Base-by-base conservation (phyloP, 2,329 filamentous ascomycete species). In the Arthroderma sp. region DNA sequence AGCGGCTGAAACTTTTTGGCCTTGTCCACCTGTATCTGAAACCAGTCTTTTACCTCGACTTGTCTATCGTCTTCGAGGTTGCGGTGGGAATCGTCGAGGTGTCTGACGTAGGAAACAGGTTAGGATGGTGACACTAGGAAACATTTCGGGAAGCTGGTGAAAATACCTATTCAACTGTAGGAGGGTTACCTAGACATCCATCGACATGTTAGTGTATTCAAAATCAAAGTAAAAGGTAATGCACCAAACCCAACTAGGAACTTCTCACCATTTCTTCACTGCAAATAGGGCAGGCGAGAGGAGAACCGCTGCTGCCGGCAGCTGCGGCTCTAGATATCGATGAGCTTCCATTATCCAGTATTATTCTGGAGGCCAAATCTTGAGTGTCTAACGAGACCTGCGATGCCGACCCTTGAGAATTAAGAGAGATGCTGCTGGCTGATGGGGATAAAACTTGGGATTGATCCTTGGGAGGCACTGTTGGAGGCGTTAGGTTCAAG, bases 41-140 rank as follows among this genome's bases (percentile, higher is more conserved):
- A 94, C 88, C 88, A 95, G 36, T 87, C 89, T 68, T 93, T 93
- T 55, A 94, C 87, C 65, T 95, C 86, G 63, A 94, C 86, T 60
- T 94, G 88, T 59, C 87, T 82, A 49, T 86, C 76, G 51, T 85
- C 84, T 59, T 93, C 83, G 9, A 95, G 75, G 58, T 94, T 88
- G 62, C 88, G 83, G 66, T 95, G 88, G 50, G 72, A 79, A 61
- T 95, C 88, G 68, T 95, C 88, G 58, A 95, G 73, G 64, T 86
- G 82, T 63, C 80, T 81, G 31, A 5, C 52, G 32, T 22, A 11
- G 27, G 29, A 27, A 22, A 30, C 9, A 11, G 9, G 45, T 53
- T 38, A 51, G 40, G 38, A 44, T 15, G 28, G 9, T 34, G 10
- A n/a, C 10, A 22, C 11, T 22, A n/a, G 31, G 10, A 9, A 30